Conservation (phyloP, 2,329 filamentous ascomycete genomes). For the Periconia digitata region DNA sequence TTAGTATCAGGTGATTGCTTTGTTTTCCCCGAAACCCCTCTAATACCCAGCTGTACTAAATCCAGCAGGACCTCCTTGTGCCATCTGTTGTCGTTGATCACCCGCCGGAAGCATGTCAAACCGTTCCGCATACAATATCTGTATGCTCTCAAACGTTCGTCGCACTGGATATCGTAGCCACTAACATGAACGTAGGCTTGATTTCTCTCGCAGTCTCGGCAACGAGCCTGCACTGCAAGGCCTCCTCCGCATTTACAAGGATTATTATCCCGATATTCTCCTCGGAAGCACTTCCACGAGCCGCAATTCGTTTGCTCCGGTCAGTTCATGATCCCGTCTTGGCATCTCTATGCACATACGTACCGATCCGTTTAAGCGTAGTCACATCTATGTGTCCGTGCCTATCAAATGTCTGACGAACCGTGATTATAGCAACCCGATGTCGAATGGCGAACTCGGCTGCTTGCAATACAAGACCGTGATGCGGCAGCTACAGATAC, state of each 20-base stretch:
- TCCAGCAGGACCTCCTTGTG: conserved; percentile 57
- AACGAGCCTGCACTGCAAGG: conserved; percentile 75
- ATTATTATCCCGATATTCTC: conserved; percentile 88
- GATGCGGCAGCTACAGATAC: conserved; percentile 46
- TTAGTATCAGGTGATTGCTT: conserved; percentile 67
- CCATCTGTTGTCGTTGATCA: conserved; percentile 77
- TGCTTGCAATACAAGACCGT: conserved; percentile 67
- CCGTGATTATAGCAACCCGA: conserved; percentile 66
- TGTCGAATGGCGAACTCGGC: conserved; percentile 68
- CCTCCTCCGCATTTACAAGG: conserved; percentile 80
- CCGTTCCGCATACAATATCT: conserved; percentile 80
- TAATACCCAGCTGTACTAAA: conserved; percentile 23
- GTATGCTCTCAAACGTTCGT: conserved; percentile 22
- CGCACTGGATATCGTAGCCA: conserved; percentile 4
- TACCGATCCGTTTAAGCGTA: not conserved
- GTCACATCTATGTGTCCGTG: not conserved
- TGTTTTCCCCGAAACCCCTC: conserved; percentile 4
- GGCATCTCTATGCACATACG: not conserved
- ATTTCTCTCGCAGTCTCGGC: conserved; percentile 50
- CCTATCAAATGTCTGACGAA: conserved; percentile 22
- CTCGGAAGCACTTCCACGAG: conserved; percentile 64
- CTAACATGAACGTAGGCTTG: conserved; percentile 44
- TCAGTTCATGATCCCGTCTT: conserved; percentile 21
- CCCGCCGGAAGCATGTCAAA: conserved; percentile 78
- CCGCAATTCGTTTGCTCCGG: conserved; percentile 42